A percentile compares a stretch with the other conserved stretches of the same genome.
These are phyloP conservation scores for Aristolochia contorta DNA, from an alignment of 164 flowering plant species.

Conservation along the genomic window DNA sequence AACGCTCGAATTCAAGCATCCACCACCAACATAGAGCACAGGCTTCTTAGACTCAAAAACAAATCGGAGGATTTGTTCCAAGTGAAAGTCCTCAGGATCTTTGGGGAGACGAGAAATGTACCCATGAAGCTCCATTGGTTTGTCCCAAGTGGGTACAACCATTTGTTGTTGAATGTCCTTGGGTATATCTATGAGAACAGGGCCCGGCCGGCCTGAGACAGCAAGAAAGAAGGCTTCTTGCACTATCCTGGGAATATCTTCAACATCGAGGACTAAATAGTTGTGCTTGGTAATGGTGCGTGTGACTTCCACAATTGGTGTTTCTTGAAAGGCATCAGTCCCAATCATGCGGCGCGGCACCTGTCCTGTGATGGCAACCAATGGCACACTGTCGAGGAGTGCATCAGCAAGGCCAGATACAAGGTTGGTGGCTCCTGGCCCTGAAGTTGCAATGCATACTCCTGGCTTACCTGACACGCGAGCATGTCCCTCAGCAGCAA, in stretches of 20 bases:
- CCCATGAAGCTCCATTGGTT: constrained; percentile 32
- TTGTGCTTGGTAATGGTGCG: constrained; percentile 65
- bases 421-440: constrained; percentile 71
- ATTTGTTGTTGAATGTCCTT: constrained; percentile 60
- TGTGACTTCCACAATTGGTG: constrained; percentile 63
- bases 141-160: constrained; percentile 42
- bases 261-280: constrained; percentile 52
- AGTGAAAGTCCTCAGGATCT: constrained; percentile 15
- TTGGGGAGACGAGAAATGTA: constrained; percentile 43
- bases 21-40: constrained; percentile 60
- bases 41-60: constrained; percentile 50
- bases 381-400: constrained; percentile 47
- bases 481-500: constrained; percentile 70
- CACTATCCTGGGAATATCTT: constrained; percentile 50
- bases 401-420: constrained; percentile 74
- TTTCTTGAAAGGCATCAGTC: constrained; percentile 63
- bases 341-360: constrained; percentile 70
- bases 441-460: constrained; percentile 70
- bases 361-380: constrained; percentile 65
- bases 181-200: constrained; percentile 59
- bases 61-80: constrained; percentile 48
- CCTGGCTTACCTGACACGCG: constrained; percentile 50
- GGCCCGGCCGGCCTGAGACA: constrained; percentile 50
- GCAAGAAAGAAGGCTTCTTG: constrained; percentile 51
- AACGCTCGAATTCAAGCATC: constrained; percentile 54